phyloP scores from a whole-genome alignment of 2,329 filamentous ascomycete genomes.

The Sporothrix curviconia region DNA sequence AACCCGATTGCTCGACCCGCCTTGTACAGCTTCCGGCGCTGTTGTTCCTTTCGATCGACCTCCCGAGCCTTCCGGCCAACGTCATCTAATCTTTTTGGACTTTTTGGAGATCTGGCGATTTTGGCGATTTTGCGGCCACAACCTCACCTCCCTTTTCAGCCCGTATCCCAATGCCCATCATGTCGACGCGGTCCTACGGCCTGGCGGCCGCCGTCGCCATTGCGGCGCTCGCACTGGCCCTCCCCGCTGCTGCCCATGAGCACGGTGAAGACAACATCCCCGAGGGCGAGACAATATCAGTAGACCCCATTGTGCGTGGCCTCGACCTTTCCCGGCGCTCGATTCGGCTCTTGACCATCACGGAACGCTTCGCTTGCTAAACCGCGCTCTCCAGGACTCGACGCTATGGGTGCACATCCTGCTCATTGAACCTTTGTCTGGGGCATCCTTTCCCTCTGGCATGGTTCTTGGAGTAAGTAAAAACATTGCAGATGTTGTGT shows the following conservation, averaged over 20 bases:
- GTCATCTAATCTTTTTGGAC: not conserved
- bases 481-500: not conserved
- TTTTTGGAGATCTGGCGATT: not conserved
- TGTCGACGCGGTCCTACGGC: slow-evolving; percentile 5
- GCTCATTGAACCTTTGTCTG: slow-evolving; percentile 78
- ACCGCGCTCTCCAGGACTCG: slow-evolving; percentile 51
- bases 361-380: not conserved
- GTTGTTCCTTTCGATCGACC: not conserved
- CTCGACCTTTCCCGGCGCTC: not conserved
- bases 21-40: not conserved
- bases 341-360: not conserved
- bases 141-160: not conserved
- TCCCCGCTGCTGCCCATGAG: slow-evolving; percentile 36
- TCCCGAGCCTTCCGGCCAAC: slow-evolving; percentile 8
- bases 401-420: slow-evolving; percentile 93
- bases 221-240: slow-evolving; percentile 13
- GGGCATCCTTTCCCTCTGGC: slow-evolving; percentile 83
- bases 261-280: slow-evolving; percentile 52
- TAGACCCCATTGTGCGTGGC: slow-evolving; percentile 47
- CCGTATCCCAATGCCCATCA: not conserved
- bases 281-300: slow-evolving; percentile 62
- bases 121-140: not conserved
- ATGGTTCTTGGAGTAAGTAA: slow-evolving; percentile 90
- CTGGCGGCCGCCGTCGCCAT: slow-evolving; percentile 3
- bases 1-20: not conserved